These are phyloP conservation scores for Populus simonii DNA, from an alignment of 345 rosid genomes.

Conservation along the genomic window DNA sequence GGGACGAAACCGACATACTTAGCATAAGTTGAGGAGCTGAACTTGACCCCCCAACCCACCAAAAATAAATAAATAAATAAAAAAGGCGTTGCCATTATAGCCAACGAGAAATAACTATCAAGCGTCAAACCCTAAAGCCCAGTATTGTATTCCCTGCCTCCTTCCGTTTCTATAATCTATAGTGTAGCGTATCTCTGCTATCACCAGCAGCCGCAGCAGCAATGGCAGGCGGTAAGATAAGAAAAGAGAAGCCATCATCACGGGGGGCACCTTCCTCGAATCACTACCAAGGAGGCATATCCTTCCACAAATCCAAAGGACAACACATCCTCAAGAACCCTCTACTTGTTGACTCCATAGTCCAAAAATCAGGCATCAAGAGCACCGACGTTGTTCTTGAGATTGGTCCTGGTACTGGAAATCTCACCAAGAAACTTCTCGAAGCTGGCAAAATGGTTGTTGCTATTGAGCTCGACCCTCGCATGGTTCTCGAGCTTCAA, in stretches of 20 bases:
- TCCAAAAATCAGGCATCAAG: conserved; percentile 81
- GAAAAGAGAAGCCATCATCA: conserved; percentile 59
- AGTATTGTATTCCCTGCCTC: no score
- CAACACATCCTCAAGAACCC: conserved; percentile 92
- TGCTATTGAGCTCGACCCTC: conserved; percentile 85
- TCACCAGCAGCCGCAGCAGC: not conserved
- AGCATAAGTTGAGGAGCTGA: no score
- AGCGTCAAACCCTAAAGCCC: not conserved
- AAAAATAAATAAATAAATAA: no score
- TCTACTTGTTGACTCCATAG: conserved; percentile 69
- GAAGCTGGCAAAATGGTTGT: conserved; percentile 78
- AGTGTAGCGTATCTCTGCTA: no score
- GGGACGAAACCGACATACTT: no score
- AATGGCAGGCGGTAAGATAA: conserved; percentile 88
- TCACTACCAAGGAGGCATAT: conserved; percentile 78
- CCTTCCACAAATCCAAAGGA: conserved; percentile 86
- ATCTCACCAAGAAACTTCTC: conserved; percentile 86
- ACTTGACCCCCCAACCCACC: no score
- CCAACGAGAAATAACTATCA: no score
- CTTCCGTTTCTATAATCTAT: no score
- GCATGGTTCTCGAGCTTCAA: conserved; percentile 90
- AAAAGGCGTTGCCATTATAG: no score
- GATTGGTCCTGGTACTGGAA: conserved; percentile 92
- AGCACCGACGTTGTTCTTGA: conserved; percentile 79
- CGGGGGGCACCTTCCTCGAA: conserved; percentile 46